phyloP scores from a whole-genome alignment of 1,284 basidiomycete species.

The Afroboletus lepidellus region DNA sequence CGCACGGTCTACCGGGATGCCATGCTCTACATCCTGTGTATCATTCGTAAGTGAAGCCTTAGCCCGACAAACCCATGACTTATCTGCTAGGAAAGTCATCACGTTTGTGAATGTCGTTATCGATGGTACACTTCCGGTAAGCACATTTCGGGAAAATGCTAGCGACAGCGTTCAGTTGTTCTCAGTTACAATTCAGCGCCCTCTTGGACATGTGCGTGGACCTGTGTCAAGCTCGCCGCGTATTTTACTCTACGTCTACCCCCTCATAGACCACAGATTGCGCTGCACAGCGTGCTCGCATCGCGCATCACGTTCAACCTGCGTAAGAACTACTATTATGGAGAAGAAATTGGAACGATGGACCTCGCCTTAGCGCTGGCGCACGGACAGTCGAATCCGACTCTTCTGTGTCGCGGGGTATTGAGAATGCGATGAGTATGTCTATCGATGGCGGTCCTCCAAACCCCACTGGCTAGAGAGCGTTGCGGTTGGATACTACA shows the following conservation, averaged over 20 bases:
- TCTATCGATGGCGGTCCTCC: no score
- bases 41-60: conserved; percentile 13
- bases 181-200: conserved; percentile 7
- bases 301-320: no score
- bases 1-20: background rate
- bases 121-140: conserved; percentile 15
- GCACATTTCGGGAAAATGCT: background rate
- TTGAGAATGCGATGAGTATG: background rate
- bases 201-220: background rate
- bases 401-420: background rate
- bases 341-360: background rate
- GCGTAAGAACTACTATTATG: background rate
- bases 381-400: background rate
- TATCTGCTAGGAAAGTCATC: conserved; percentile 10
- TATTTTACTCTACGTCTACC: no score
- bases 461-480: no score
- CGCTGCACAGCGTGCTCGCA: conserved; percentile 15
- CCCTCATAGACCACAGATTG: conserved; percentile 6
- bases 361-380: background rate
- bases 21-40: background rate
- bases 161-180: background rate
- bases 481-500: no score
- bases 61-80: background rate
- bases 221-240: no score
- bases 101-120: conserved; percentile 18